These are phyloP conservation scores for Medakamo hakoo DNA, from an alignment of 139 green algal species.

Conservation along the genomic window DNA sequence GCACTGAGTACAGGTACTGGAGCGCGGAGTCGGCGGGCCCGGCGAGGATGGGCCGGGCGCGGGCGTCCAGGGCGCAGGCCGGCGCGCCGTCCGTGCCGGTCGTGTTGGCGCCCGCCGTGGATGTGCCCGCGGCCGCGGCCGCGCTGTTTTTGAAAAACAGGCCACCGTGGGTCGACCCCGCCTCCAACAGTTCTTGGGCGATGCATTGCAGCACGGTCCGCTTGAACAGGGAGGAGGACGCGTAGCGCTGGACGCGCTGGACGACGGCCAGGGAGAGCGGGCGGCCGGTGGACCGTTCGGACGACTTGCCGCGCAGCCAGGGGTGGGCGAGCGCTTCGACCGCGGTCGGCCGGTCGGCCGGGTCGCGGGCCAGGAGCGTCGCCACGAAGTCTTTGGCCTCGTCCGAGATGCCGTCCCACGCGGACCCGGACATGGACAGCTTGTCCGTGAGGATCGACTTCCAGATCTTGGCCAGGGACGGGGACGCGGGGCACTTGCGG, in stretches of 20 bases:
- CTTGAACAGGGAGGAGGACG: slow-evolving; percentile 44
- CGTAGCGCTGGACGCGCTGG: slow-evolving; percentile 59
- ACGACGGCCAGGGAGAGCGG: slow-evolving; percentile 45
- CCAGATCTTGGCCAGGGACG: slow-evolving; percentile 13
- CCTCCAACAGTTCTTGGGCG: slow-evolving; percentile 64
- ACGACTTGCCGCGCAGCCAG: slow-evolving; percentile 33
- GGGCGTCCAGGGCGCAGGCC: slow-evolving; percentile 6
- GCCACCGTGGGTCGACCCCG: no score
- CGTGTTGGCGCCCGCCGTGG: slow-evolving; percentile 12
- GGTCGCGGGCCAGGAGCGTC: slow-evolving; percentile 32
- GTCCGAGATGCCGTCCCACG: slow-evolving; percentile 6
- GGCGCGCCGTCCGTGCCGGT: slow-evolving; percentile 1
- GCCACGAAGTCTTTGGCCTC: slow-evolving; percentile 13
- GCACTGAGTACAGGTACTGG: not conserved
- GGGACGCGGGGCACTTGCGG: slow-evolving; percentile 7
- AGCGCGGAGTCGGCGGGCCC: not conserved
- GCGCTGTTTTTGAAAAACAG: no score
- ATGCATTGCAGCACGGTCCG: slow-evolving; percentile 80
- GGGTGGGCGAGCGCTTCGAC: slow-evolving; percentile 53
- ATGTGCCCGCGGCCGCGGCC: slow-evolving; percentile 5
- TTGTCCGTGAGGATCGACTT: slow-evolving; percentile 16
- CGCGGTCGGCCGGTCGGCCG: slow-evolving; percentile 35
- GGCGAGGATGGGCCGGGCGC: not conserved
- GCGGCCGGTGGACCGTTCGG: slow-evolving; percentile 23
- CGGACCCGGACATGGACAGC: slow-evolving; percentile 6